A percentile compares a stretch with the other conserved stretches of the same genome.
These are phyloP conservation scores for Stephania cephalantha DNA, from an alignment of 164 flowering plant species.

Conservation along the genomic window DNA sequence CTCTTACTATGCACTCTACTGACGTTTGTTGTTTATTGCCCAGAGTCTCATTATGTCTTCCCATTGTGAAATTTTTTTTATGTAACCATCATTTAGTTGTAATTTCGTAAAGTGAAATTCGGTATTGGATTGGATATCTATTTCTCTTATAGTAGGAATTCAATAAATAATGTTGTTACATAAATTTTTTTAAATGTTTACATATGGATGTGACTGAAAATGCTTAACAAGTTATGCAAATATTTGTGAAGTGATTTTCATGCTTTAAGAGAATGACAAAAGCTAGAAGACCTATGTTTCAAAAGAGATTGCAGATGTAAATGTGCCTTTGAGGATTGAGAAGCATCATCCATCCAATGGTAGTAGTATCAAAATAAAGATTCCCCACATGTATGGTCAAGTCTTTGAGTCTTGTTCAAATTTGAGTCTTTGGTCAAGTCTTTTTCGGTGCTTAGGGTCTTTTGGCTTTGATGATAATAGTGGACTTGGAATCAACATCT, in stretches of 20 bases:
- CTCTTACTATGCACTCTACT: neutral
- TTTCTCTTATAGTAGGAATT: neutral
- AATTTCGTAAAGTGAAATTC: neutral
- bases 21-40: neutral
- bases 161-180: neutral
- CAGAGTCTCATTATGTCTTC: neutral
- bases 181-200: neutral
- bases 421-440: too few relatives aligned
- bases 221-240: neutral
- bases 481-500: too few relatives aligned
- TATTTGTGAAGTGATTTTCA: neutral
- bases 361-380: neutral
- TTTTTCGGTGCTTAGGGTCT: neutral
- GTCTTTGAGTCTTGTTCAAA: too few relatives aligned
- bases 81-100: neutral
- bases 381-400: neutral
- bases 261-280: neutral
- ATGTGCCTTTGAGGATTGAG: neutral
- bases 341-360: neutral
- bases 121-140: neutral
- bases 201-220: neutral
- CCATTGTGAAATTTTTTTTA: neutral
- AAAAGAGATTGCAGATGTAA: neutral
- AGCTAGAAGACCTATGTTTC: neutral
- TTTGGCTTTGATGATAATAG: too few relatives aligned